phyloP scores from a whole-genome alignment of 2,329 filamentous ascomycete species.

The Penicillium occitanis region DNA sequence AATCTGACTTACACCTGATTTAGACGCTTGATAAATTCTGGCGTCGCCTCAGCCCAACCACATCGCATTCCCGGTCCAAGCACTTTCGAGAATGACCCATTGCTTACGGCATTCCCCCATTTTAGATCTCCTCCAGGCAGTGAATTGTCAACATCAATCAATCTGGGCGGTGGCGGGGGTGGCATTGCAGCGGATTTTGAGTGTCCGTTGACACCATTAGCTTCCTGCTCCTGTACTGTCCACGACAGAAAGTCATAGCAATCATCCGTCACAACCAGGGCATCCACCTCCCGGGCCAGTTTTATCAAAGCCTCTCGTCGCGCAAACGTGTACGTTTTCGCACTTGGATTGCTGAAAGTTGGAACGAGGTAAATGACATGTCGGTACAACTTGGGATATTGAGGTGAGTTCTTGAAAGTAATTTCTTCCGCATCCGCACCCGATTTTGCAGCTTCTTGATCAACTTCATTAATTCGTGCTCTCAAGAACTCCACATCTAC shows the following conservation, averaged over 20 bases:
- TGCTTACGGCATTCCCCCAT: constrained; percentile 3
- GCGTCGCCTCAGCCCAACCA: constrained; percentile 9
- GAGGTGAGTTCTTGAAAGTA: constrained; percentile 1
- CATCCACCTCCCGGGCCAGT: background rate
- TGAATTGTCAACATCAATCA: constrained; percentile 3
- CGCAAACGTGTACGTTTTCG: constrained; percentile 1
- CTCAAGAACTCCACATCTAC: background rate
- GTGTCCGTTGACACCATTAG: background rate
- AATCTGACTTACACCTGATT: background rate
- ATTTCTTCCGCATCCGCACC: background rate
- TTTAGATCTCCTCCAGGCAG: background rate
- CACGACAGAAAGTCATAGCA: constrained; percentile 6
- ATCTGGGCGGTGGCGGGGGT: background rate
- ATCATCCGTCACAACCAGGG: constrained; percentile 1
- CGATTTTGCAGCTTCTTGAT: background rate
- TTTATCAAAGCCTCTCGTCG: background rate
- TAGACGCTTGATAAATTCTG: background rate
- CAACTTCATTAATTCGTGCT: constrained; percentile 3
- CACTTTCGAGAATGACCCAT: constrained; percentile 4
- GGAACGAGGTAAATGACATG: constrained; percentile 10
- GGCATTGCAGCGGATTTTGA: background rate
- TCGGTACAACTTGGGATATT: background rate
- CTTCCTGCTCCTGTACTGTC: background rate
- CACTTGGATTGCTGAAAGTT: constrained; percentile 9
- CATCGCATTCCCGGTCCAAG: constrained; percentile 3